These are phyloP conservation scores for Aspergillus fumigatus DNA, from an alignment of 2,329 filamentous ascomycete species.

Conservation along the genomic window DNA sequence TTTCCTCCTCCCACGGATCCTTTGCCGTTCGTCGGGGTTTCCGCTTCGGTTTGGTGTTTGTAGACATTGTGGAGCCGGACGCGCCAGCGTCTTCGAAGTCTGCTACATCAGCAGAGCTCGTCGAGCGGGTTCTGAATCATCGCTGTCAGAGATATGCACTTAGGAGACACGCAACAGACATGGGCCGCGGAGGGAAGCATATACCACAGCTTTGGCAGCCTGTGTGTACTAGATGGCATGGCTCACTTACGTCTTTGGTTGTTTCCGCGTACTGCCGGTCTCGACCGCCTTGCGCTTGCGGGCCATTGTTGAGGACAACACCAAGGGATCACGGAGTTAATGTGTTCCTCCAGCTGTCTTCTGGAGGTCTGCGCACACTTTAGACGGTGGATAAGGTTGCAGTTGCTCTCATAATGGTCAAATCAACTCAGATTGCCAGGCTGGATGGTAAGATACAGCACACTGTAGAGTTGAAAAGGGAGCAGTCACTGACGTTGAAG, in stretches of 20 bases:
- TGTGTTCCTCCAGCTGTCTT: not conserved
- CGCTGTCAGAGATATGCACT: slow-evolving; percentile 2
- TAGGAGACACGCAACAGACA: not conserved
- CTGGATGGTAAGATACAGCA: slow-evolving; percentile 66
- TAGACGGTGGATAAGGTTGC: not conserved
- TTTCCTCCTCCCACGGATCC: slow-evolving; percentile 36
- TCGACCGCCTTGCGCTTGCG: slow-evolving; percentile 33
- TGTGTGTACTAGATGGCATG: not conserved
- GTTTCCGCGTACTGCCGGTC: slow-evolving; percentile 23
- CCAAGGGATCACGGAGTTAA: slow-evolving; percentile 10
- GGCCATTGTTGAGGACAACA: slow-evolving; percentile 30
- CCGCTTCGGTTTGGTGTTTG: slow-evolving; percentile 26
- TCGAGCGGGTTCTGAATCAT: slow-evolving; percentile 19
- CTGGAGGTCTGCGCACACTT: slow-evolving; percentile 1
- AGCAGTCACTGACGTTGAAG: slow-evolving; percentile 21
- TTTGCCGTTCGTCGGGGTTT: slow-evolving; percentile 29
- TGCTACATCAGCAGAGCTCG: slow-evolving; percentile 24
- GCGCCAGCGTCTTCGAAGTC: slow-evolving; percentile 20
- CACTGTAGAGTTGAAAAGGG: not conserved
- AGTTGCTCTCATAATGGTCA: slow-evolving; percentile 59
- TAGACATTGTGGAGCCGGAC: slow-evolving; percentile 24
- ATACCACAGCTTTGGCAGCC: not conserved
- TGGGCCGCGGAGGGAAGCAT: not conserved
- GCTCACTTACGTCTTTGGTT: slow-evolving; percentile 17
- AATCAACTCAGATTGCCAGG: slow-evolving; percentile 88